phyloP scores from a whole-genome alignment of 805 yeast species.

The Starmerella khaoyaiensis region DNA sequence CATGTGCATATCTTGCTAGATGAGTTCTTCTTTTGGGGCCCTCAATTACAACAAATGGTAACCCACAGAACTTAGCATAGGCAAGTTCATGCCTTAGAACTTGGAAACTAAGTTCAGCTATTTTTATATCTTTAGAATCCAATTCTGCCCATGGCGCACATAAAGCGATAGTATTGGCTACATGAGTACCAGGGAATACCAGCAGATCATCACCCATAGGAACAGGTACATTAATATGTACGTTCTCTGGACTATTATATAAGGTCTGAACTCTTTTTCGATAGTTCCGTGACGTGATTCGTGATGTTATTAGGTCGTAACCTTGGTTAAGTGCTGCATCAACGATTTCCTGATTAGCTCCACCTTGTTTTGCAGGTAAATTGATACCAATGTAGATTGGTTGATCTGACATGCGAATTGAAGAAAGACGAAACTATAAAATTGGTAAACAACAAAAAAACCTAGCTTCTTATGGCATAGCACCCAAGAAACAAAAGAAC shows the following conservation, averaged over 20 bases:
- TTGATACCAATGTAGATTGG: constrained; percentile 27
- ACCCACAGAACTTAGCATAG: constrained; percentile 47
- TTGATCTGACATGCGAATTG: constrained; percentile 12
- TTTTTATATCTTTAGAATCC: constrained; percentile 38
- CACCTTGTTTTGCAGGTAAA: constrained; percentile 26
- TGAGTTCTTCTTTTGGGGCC: constrained; percentile 50
- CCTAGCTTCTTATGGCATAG: too few relatives aligned
- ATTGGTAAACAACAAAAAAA: too few relatives aligned
- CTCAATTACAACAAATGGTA: constrained; percentile 43
- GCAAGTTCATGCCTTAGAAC: constrained; percentile 46
- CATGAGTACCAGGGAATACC: constrained; percentile 34
- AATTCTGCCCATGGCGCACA: constrained; percentile 60
- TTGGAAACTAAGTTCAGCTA: constrained; percentile 43
- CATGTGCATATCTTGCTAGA: constrained; percentile 39
- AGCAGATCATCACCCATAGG: constrained; percentile 35
- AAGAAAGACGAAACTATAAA: too few relatives aligned
- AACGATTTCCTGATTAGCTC: constrained; percentile 22
- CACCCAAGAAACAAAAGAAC: too few relatives aligned
- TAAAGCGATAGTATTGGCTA: constrained; percentile 38
- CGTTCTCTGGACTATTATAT: constrained; percentile 9
- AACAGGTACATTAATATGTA: constrained; percentile 6
- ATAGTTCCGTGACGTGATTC: constrained; percentile 39
- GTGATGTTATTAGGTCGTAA: constrained; percentile 41
- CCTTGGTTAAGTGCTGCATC: constrained; percentile 30
- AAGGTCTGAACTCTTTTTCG: constrained; percentile 23